Evolutionary conservation across 805 yeast genomes (phyloP).

Genomic region (Metschnikowia similis): DNA sequence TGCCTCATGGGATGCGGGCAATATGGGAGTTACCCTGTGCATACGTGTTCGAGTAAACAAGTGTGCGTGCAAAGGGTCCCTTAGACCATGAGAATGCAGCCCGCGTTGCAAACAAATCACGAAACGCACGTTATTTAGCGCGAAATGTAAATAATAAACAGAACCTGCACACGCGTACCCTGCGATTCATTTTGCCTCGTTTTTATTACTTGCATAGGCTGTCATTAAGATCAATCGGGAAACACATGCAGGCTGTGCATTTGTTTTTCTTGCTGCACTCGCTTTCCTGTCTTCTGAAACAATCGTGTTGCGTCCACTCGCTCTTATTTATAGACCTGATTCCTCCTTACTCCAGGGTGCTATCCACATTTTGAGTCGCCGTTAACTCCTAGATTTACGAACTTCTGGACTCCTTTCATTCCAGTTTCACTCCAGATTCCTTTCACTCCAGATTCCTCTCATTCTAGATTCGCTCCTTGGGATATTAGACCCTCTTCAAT

Average conservation of each 20-base stretch:
- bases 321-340: constrained; percentile 5
- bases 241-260: constrained; percentile 3
- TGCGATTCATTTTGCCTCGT: neutral
- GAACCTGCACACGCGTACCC: neutral
- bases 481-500: no score
- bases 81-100: neutral
- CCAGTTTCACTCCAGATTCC: neutral
- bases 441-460: no score
- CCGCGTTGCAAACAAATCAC: constrained; percentile 6
- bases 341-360: neutral
- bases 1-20: no score
- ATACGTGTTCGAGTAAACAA: neutral
- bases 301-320: constrained; percentile 3
- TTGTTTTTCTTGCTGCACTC: neutral
- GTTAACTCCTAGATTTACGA: no score
- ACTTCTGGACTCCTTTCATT: neutral
- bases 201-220: constrained; percentile 19
- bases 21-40: no score
- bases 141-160: constrained; percentile 12
- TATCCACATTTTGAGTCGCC: neutral
- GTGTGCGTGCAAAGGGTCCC: neutral
- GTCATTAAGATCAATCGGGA: constrained; percentile 12
- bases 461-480: no score
- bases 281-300: neutral
- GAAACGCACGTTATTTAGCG: constrained; percentile 14